Evolutionary conservation across 352 stramenopile genomes (phyloP).

Genomic region (Pythium brachiatum): DNA sequence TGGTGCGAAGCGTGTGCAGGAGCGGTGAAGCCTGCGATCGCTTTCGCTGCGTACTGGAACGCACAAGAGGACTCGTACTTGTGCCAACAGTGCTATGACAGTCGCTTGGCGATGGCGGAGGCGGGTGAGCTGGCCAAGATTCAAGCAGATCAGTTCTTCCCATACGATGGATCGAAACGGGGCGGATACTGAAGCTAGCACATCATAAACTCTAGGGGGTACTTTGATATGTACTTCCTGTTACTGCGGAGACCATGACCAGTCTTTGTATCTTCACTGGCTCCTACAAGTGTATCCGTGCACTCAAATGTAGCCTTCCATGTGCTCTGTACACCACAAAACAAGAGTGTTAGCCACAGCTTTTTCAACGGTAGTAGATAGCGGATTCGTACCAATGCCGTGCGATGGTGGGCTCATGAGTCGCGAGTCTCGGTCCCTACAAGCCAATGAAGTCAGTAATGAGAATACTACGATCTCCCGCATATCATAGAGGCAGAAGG

Average conservation of each 20-base stretch:
- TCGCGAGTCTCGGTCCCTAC: slow-evolving; percentile 21
- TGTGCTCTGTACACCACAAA: slow-evolving; percentile 32
- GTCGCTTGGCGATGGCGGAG: slow-evolving; percentile 1
- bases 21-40: not conserved
- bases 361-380: too few relatives aligned
- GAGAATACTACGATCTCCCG: not conserved
- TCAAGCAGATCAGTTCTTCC: slow-evolving; percentile 30
- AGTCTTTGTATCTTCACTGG: not conserved
- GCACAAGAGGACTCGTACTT: slow-evolving; percentile 38
- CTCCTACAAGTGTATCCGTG: not conserved
- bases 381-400: slow-evolving; percentile 23
- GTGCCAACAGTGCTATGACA: slow-evolving; percentile 35
- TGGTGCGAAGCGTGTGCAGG: slow-evolving; percentile 36
- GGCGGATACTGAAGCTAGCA: slow-evolving; percentile 16
- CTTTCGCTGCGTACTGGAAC: slow-evolving; percentile 58
- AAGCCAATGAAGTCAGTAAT: not conserved
- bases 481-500: not conserved
- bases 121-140: not conserved
- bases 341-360: slow-evolving; percentile 5
- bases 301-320: slow-evolving; percentile 61
- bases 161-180: slow-evolving; percentile 51
- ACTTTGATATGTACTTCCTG: not conserved
- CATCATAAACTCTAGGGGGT: not conserved
- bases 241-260: not conserved
- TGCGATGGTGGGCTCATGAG: slow-evolving; percentile 28